Percentiles rank a stretch among this genome's conserved stretches.
These are phyloP conservation scores for Xanthoparmelia taractica DNA, from an alignment of 495 filamentous ascomycete species.

Conservation along the genomic window DNA sequence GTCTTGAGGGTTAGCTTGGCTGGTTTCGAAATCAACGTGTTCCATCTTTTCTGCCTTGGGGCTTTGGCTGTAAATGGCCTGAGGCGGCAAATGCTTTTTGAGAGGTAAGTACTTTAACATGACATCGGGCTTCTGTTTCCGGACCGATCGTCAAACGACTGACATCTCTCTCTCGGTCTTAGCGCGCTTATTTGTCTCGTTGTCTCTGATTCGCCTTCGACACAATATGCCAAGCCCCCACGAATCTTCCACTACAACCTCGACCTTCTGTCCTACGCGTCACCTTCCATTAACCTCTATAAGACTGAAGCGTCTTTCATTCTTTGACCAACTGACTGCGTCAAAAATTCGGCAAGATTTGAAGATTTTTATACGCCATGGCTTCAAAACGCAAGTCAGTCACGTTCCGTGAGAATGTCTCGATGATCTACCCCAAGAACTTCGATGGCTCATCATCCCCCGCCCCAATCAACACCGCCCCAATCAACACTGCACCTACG, in stretches of 20 bases:
- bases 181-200: neutral
- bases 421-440: neutral
- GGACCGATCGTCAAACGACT: neutral
- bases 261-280: neutral
- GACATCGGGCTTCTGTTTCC: neutral
- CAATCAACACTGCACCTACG: neutral
- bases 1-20: neutral
- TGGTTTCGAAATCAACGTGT: neutral
- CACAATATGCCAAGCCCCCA: conserved; percentile 1
- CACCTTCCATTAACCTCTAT: neutral
- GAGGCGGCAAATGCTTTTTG: neutral
- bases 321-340: too few species aligned
- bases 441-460: neutral
- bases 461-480: neutral
- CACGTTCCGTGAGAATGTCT: neutral
- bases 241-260: neutral
- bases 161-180: neutral
- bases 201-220: neutral
- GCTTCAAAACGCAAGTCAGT: neutral
- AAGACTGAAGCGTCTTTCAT: neutral
- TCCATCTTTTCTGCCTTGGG: neutral
- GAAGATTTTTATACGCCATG: neutral
- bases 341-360: neutral
- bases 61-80: neutral
- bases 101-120: too few species aligned